Percentiles rank a stretch among this genome's conserved stretches.
Evolutionary conservation across 805 yeast genomes (phyloP).

Genomic region (Candida vartiovaarae): DNA sequence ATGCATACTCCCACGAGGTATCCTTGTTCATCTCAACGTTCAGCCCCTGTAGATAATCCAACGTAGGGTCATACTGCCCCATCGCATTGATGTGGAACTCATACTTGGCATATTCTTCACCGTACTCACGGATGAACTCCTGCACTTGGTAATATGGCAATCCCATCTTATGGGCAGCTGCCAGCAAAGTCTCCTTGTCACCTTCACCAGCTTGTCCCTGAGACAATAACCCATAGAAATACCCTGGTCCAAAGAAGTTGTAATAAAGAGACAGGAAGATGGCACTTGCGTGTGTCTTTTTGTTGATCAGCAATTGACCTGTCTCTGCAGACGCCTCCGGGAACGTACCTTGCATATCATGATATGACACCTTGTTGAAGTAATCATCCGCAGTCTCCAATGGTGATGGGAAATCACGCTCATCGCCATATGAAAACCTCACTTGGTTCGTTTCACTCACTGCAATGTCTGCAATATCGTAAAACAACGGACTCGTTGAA

Average conservation of each 20-base stretch:
- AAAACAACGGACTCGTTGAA: constrained; percentile 54
- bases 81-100: constrained; percentile 42
- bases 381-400: constrained; percentile 23
- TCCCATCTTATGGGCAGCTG: constrained; percentile 50
- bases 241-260: constrained; percentile 54
- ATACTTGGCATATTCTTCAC: constrained; percentile 22
- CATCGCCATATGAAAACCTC: constrained; percentile 26
- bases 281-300: constrained; percentile 48
- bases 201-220: constrained; percentile 73
- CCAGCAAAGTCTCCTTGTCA: constrained; percentile 71
- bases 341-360: constrained; percentile 60
- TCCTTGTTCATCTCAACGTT: constrained; percentile 12
- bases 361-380: constrained; percentile 38
- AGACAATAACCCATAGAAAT: constrained; percentile 51
- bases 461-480: constrained; percentile 44
- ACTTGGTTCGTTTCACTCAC: constrained; percentile 27
- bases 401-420: constrained; percentile 24
- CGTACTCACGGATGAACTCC: constrained; percentile 48
- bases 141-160: constrained; percentile 49
- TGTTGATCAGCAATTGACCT: constrained; percentile 58
- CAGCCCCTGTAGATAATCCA: constrained; percentile 27
- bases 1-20: constrained; percentile 10
- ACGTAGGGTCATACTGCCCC: constrained; percentile 49
- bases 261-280: constrained; percentile 57
- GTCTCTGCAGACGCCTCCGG: constrained; percentile 67